A percentile compares a stretch with the other conserved stretches of the same genome.
Conservation (phyloP, 2,329 filamentous ascomycete genomes). For the Tolypocladium inflatum region DNA sequence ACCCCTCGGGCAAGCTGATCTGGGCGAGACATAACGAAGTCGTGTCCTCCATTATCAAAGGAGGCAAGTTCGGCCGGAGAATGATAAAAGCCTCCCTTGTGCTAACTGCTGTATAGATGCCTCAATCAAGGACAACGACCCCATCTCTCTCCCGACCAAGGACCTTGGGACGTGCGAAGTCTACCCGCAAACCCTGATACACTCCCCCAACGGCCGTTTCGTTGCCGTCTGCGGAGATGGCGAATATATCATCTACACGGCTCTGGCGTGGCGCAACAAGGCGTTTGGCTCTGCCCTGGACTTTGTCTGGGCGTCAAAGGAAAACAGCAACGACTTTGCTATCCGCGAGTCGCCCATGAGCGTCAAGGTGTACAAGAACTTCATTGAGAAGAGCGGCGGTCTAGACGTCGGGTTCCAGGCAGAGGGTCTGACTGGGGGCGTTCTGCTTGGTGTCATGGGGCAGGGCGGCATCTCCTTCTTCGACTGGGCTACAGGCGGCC, state of each 20-base stretch:
- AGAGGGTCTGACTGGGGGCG: constrained; percentile 80
- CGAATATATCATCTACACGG: constrained; percentile 98
- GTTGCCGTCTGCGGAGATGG: constrained; percentile 80
- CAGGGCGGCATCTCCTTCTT: constrained; percentile 93
- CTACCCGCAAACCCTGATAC: constrained; percentile 86
- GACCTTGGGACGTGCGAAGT: constrained; percentile 94
- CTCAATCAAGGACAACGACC: constrained; percentile 76
- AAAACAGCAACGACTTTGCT: constrained; percentile 96
- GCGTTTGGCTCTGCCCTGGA: constrained; percentile 92
- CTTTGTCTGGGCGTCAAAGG: constrained; percentile 94
- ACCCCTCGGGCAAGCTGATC: constrained; percentile 87
- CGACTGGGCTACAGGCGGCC: constrained; percentile 83
- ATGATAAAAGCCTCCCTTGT: neutral
- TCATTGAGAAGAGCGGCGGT: constrained; percentile 80
- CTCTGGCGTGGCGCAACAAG: constrained; percentile 93
- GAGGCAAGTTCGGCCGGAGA: constrained; percentile 35
- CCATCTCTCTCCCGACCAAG: constrained; percentile 80
- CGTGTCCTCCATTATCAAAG: constrained; percentile 88
- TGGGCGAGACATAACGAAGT: constrained; percentile 96
- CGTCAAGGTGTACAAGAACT: constrained; percentile 97
- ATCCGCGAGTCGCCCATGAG: constrained; percentile 91
- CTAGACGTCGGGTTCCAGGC: constrained; percentile 93
- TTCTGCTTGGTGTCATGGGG: constrained; percentile 87
- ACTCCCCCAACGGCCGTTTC: constrained; percentile 92
- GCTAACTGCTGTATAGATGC: constrained; percentile 46